Evolutionary conservation across 768 basidiomycete species (phyloP), one percentile per base, ranked within the genome.

Genomic region (Lentinula raphanica): DNA sequence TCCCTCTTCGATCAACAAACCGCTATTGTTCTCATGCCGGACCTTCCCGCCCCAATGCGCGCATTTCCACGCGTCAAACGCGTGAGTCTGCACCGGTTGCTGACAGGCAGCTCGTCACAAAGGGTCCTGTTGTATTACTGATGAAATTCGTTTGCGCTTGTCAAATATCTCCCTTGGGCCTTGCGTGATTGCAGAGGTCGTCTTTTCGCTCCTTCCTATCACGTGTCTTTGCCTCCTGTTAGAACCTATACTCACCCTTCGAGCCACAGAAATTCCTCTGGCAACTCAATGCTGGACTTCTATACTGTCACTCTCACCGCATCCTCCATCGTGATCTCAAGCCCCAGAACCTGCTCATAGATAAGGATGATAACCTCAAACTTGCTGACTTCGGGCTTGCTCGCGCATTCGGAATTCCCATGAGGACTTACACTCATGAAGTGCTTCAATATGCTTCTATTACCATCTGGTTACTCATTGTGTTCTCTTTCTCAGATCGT

Each of bases 391-490:
- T 98, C 67, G 96, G 96, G 40, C 81, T 98, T 44, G 95, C 96
- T 2, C 80, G 96, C 60, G 96, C 96, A 11, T 99, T 99, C 69
- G 97, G 97, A 59, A 98, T 99, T 65, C 97, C 97, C 40, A 87
- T 99, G 79, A 81, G 97, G 65, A 97, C 96, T n/a, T 99, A 98
- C 71, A 99, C 96, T 15, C 97, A 98, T 68, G 97, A 99, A 81
- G 96, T 93, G 60, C 60, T 79, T 8, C 13, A 3, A 25, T 12
- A 0, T 29, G 25, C 3, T 15, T 6, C 23, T 11, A 8, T 39
- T 23, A 32, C 39, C 17, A 36, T 7, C 21, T 28, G 1, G 32
- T 36, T 25, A 12, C 23, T 27, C 9, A 21, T 45, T 11, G 8
- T 36, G 5, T 56, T 27, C 12, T n/a, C 19, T 9, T 58, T 27